Evolutionary conservation across 2,329 filamentous ascomycete genomes (phyloP), one percentile per base, ranked within the genome.

Genomic region (Mycosphaerelloides madeirae): DNA sequence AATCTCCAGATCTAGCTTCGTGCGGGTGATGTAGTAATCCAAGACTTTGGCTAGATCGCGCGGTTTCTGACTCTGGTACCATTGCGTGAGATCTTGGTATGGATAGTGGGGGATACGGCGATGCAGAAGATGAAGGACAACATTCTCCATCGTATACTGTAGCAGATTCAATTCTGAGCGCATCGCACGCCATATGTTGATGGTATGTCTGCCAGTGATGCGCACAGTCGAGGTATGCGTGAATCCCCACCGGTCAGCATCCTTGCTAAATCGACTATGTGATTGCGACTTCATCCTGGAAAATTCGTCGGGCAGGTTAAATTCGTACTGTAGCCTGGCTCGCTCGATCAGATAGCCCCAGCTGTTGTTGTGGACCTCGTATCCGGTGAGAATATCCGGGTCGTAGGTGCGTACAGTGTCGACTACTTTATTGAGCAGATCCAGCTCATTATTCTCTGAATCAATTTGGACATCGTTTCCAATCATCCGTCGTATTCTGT

Each of bases 171-270:
- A 69, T 66, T 96, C 91, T n/a, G 84, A 80, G 46, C 88, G 80
- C 90, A 98, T 96, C 0, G 90, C 89, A 57, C 91, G 80, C 89
- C 93, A 97, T 35, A 97, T 85, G 56, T 97, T 97, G 70, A 98
- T 90, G 76, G 95, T 88, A 62, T 97, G 91, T 49, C 93, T 79
- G 4, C 93, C 93, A 0, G 90, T 96, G n/a, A 98, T 80, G 44
- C 83, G 82, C 54, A 97, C 89, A 2, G 87, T 91, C 2, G 89
- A 95, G 0, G 90, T 94, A 42, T 90, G 89, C 51, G 88, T 93
- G 70, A 95, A 95, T 0, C 90, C 91, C 91, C 91, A 97, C 53
- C 81, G 78, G 64, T 96, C 90, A 38, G 81, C 81, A 18, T 95
- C 87, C 64, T 87, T 95, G 15, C 87, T 87, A 59, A 90, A 90